phyloP scores from a whole-genome alignment of 345 rosid genomes.

The Nephelium lappaceum region DNA sequence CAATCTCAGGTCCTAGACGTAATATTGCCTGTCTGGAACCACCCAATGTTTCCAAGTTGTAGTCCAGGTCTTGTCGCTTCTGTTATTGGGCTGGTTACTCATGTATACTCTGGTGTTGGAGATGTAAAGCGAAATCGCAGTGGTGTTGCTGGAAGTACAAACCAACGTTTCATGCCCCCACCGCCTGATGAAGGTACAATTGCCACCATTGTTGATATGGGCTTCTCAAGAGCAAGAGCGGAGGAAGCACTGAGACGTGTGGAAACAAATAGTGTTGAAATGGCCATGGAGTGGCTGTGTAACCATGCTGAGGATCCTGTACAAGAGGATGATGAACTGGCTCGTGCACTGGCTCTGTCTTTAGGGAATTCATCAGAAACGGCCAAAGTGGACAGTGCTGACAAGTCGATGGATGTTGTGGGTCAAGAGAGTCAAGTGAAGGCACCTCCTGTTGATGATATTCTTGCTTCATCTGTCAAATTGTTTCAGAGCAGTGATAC shows the following conservation, averaged over 20 bases:
- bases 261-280: slow-evolving; percentile 94
- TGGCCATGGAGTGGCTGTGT: slow-evolving; percentile 97
- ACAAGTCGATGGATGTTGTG: slow-evolving; percentile 61
- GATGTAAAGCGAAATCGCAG: slow-evolving; percentile 75
- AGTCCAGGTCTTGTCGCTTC: slow-evolving; percentile 75
- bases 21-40: slow-evolving; percentile 86
- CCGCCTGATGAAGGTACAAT: slow-evolving; percentile 91
- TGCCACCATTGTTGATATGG: slow-evolving; percentile 94
- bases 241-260: slow-evolving; percentile 90
- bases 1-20: slow-evolving; percentile 94
- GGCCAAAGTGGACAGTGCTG: slow-evolving; percentile 66
- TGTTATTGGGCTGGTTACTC: slow-evolving; percentile 73
- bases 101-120: slow-evolving; percentile 84
- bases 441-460: slow-evolving; percentile 86
- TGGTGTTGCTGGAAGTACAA: slow-evolving; percentile 66
- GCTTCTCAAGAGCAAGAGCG: slow-evolving; percentile 95
- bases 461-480: slow-evolving; percentile 79
- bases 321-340: slow-evolving; percentile 98
- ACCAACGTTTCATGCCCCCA: slow-evolving; percentile 73
- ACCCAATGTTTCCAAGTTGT: slow-evolving; percentile 77
- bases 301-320: slow-evolving; percentile 88
- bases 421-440: slow-evolving; percentile 53
- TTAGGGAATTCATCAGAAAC: slow-evolving; percentile 92
- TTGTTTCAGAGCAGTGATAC: slow-evolving; percentile 74
- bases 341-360: slow-evolving; percentile 92